Base-by-base conservation (phyloP, 257 asterid species). In the Fraxinus quadrangulata region DNA sequence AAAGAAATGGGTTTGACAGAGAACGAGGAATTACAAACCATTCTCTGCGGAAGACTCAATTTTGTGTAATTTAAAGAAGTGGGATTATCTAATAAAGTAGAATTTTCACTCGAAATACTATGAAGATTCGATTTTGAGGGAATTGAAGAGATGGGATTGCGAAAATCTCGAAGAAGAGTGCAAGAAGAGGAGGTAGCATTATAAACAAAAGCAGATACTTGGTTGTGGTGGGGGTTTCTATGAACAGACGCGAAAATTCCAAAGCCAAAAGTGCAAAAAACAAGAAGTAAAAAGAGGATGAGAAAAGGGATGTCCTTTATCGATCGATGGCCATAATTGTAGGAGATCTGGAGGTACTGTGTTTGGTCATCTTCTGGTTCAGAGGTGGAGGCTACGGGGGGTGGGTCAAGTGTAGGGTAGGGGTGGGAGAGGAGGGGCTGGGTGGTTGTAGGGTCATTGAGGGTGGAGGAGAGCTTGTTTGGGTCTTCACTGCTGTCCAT, bases 341-440 rank as follows among this genome's bases (percentile, higher is more conserved):
- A 95, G 31, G 99, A 91, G 92, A 95, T 95, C 94, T 95, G 97
- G 68, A 89, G 93, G 87, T 84, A 88, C 66, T 88, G 96, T 31
- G 94, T 36, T 51, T 83, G 93, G 84, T 89, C 93, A 13, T 86
- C 91, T 36, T 84, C 85, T 77, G 84, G 65, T 45, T 72, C 88
- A 28, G 91, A 86, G 75, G 85, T 80, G 68, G 93, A 75, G 80
- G 93, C 89, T 72, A 74, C 74, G 83, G 84, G 85, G 69, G 86
- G 34, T 24, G 69, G 80, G 26, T 75, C 85, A 78, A 75, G 81
- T 23, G 83, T n/a, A 40, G 87, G 84, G 74, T 84, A 85, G 73
- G 86, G 88, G 61, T 82, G 83, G 67, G 86, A 79, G 4, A 89
- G 87, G 67, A 89, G 91, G 24, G 94, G 92, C 6, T 86, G 84